A percentile compares a stretch with the other conserved stretches of the same genome.
These are phyloP conservation scores for Novymonas esmeraldas DNA, from an alignment of 208 protist genomes.

Conservation along the genomic window DNA sequence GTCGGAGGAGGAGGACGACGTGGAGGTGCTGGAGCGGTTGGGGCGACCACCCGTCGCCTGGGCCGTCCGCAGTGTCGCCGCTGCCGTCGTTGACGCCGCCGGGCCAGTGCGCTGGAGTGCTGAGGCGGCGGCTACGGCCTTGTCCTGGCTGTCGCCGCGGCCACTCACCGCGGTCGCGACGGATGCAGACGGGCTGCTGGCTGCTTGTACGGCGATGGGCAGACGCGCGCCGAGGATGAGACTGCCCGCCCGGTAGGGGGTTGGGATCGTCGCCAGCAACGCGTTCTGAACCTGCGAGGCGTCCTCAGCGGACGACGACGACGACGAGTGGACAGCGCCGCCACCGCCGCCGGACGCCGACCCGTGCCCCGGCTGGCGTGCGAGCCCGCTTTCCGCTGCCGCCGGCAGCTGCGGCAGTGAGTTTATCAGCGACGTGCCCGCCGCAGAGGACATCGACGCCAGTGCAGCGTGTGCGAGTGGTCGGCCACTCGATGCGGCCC, in stretches of 20 bases:
- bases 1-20: slow-evolving; percentile 19
- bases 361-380: no score
- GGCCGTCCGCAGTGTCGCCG: background rate
- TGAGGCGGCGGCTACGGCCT: no score
- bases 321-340: no score
- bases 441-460: background rate
- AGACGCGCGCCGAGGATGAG: slow-evolving; percentile 26
- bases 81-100: background rate
- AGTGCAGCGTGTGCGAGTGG: slow-evolving; percentile 15
- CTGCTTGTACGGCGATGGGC: slow-evolving; percentile 13
- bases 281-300: background rate
- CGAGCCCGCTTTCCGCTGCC: slow-evolving; percentile 2
- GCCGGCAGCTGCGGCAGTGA: background rate
- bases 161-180: background rate
- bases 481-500: slow-evolving; percentile 7
- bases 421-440: background rate
- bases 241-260: slow-evolving; percentile 4
- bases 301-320: no score
- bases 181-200: background rate
- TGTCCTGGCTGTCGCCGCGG: no score
- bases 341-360: no score
- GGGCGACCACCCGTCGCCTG: background rate
- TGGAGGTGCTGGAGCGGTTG: background rate
- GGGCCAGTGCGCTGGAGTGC: no score
- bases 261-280: background rate